Evolutionary conservation across 1,284 basidiomycete genomes (phyloP), one percentile per base, ranked within the genome.

Genomic region (Ganoderma meredithae): DNA sequence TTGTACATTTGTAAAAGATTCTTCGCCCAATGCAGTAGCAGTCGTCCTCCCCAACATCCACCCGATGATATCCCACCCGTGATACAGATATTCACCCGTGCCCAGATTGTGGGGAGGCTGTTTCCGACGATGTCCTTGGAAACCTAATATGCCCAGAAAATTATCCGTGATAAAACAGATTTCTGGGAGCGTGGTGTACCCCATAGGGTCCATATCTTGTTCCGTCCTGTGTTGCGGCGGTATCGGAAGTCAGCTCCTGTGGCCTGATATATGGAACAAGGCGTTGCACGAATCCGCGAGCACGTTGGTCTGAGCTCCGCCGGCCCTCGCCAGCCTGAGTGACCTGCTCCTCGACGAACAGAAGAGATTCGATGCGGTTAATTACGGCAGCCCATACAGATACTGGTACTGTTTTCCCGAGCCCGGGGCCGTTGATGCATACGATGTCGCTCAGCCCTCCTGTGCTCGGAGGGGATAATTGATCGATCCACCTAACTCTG

Each of bases 381-480:
- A 6, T 71, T 66, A 71, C 69, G 67, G 69, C 67, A 71, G 58
- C 62, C 64, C 69, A 62, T 52, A 53, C 44, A n/a, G 53, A 70
- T 55, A 47, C 66, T 67, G 66, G 65, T 36, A 27, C 39, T 27
- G 44, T 36, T 43, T 49, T 8, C 13, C 62, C 64, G n/a, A 27
- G 25, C 47, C 36, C 53, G 39, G 44, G 25, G 47, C 17, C 58
- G 33, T 33, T 13, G 13, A 12, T 5, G 31, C n/a, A 52, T 59
- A 62, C 66, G 61, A 52, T 63, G 65, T 52, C 31, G 9, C 15
- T 43, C 39, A 47, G 36, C 44, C 33, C 66, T 64, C 61, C 15
- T 44, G 44, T 15, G 44, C 62, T 44, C 19, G 66, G 66, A 39
- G 36, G 4, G 47, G 25, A 22, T 8, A 27, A 27, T 36, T 43